Base-by-base conservation (phyloP, 2,329 filamentous ascomycete genomes). In the Lasiodiplodia theobromae region DNA sequence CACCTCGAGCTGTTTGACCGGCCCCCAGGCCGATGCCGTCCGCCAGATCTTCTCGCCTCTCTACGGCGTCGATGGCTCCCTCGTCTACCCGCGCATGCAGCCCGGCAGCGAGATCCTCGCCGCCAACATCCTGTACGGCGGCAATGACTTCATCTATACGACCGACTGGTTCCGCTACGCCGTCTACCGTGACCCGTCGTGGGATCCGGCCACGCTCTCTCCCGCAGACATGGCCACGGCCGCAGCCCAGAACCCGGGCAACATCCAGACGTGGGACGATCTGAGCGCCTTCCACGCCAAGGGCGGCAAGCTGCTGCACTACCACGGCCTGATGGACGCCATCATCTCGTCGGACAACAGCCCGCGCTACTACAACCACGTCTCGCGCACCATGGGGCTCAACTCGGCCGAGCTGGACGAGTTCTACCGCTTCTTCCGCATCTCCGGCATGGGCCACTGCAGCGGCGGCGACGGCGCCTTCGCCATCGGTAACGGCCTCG, bases 371-470 rank as follows among this genome's bases (percentile, higher is more conserved):
- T 86, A 86, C 74, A 76, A 84, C 57, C 78, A 84, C 56, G 81
- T 85, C 4, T 75, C 77, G 3, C n/a, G 74, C 31, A 84, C 81
- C 0, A 84, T 86, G 82, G 71, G 73, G 3, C 72, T 78, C 0
- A 70, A 75, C 0, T 62, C 74, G 1, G 58, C 69, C 0, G 69
- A 80, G 66, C 73, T 85, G 5, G 82, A 85, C 68, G 72, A 75
- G 0, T 85, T 84, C 69, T 83, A 85, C 71, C 81, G 86, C 58
- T 83, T 81, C 74, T 88, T 88, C 78, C 80, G 80, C 38, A 84
- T 84, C 74, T 83, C 74, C 68, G 87, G 86, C 7, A 85, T 86
- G 78, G 78, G 75, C 2, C 86, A 88, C 74, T 88, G 86, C 72
- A 70, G 69, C 38, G 81, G 82, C 6, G 86, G 86, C 7, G 77